Evolutionary conservation across 345 rosid genomes (phyloP).

Genomic region (Populus euphratica): DNA sequence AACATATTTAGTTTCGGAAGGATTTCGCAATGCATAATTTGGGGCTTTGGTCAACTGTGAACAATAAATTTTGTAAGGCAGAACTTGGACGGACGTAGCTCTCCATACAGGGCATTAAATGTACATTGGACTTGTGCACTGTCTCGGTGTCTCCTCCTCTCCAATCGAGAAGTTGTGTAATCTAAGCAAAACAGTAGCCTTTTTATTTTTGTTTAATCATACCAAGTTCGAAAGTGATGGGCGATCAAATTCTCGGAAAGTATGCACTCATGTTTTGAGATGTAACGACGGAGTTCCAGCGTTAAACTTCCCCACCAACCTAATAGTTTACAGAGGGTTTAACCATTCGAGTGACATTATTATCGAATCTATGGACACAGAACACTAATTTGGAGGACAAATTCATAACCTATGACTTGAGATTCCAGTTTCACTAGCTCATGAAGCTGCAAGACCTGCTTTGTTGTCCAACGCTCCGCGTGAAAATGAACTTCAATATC

Average conservation of each 20-base stretch:
- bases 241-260: neutral
- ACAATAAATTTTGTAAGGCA: slow-evolving; percentile 14
- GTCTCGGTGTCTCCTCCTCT: neutral
- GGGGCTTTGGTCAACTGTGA: neutral
- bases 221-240: neutral
- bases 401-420: too few species aligned
- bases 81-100: neutral
- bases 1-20: neutral
- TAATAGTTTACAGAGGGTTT: neutral
- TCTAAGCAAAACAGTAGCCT: neutral
- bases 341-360: neutral
- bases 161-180: neutral
- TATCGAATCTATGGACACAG: neutral
- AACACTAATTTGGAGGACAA: too few species aligned
- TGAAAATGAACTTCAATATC: neutral
- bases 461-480: neutral
- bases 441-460: too few species aligned
- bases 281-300: neutral
- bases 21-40: neutral
- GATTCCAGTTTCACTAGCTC: too few species aligned
- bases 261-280: neutral
- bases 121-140: slow-evolving; percentile 23
- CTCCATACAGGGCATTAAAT: slow-evolving; percentile 29
- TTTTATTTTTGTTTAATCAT: neutral
- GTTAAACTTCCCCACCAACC: neutral